Evolutionary conservation across 208 protist species (phyloP).

Genomic region (Crithidia mellificae): DNA sequence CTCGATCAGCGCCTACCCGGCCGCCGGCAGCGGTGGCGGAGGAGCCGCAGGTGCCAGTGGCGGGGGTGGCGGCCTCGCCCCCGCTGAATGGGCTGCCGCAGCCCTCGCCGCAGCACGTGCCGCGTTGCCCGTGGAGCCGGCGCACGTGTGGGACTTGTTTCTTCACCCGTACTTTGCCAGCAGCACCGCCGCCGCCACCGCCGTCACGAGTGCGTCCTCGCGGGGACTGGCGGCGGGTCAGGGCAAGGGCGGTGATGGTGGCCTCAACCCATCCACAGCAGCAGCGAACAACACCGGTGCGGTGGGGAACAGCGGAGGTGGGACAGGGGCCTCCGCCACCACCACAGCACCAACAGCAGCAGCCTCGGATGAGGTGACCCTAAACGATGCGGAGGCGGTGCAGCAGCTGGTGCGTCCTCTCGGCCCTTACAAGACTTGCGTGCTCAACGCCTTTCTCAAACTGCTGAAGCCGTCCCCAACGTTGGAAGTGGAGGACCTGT

Average conservation of each 20-base stretch:
- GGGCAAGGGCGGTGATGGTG: neutral
- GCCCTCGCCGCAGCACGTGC: slow-evolving; percentile 19
- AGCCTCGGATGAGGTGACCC: slow-evolving; percentile 3
- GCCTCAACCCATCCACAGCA: neutral
- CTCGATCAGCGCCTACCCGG: neutral
- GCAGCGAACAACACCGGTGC: too few species aligned
- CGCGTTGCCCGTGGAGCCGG: slow-evolving; percentile 15
- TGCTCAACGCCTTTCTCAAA: slow-evolving; percentile 23
- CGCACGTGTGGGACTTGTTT: slow-evolving; percentile 23
- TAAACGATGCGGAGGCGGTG: slow-evolving; percentile 38
- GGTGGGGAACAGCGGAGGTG: neutral
- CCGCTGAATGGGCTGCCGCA: slow-evolving; percentile 7
- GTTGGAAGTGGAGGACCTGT: slow-evolving; percentile 12
- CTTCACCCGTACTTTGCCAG: slow-evolving; percentile 5
- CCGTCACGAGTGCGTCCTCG: neutral
- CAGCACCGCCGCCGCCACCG: neutral
- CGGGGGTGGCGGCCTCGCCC: neutral
- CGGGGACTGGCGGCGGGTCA: neutral
- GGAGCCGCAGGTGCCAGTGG: neutral
- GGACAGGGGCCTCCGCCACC: neutral
- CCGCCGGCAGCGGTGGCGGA: neutral
- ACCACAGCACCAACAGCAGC: neutral
- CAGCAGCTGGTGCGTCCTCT: slow-evolving; percentile 36
- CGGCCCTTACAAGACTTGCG: slow-evolving; percentile 22
- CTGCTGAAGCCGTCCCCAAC: slow-evolving; percentile 11